Conservation (phyloP, 257 asterid genomes). For the Petunia secreta region DNA sequence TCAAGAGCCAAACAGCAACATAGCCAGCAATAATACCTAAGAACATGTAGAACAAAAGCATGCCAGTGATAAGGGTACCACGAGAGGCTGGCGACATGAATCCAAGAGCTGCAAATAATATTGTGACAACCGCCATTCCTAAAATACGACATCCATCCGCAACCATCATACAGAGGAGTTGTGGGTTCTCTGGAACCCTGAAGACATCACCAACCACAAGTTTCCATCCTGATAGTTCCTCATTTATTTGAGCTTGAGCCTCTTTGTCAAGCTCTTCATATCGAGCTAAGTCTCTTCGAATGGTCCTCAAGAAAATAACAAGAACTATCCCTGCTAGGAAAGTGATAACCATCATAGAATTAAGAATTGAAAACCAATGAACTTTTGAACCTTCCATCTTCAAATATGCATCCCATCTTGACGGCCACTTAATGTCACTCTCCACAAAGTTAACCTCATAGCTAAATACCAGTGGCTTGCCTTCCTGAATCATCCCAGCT, state of each 20-base stretch:
- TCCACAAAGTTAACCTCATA: slow-evolving; percentile 37
- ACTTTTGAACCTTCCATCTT: slow-evolving; percentile 42
- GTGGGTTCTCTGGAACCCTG: slow-evolving; percentile 24
- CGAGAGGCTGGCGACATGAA: slow-evolving; percentile 41
- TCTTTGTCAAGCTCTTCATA: slow-evolving; percentile 39
- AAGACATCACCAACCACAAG: slow-evolving; percentile 33
- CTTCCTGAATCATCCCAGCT: slow-evolving; percentile 28
- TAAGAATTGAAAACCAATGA: slow-evolving; percentile 38
- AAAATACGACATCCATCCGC: slow-evolving; percentile 36
- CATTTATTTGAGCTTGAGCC: slow-evolving; percentile 35
- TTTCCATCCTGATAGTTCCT: slow-evolving; percentile 39
- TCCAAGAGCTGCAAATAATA: slow-evolving; percentile 35
- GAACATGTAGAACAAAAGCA: slow-evolving; percentile 34
- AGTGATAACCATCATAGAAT: slow-evolving; percentile 34
- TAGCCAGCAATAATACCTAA: slow-evolving; percentile 35
- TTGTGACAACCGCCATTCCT: slow-evolving; percentile 37
- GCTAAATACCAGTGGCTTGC: slow-evolving; percentile 27
- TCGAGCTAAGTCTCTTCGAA: slow-evolving; percentile 35
- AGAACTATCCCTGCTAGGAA: slow-evolving; percentile 35
- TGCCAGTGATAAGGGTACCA: slow-evolving; percentile 33
- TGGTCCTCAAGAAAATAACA: slow-evolving; percentile 33
- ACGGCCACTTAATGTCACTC: slow-evolving; percentile 40
- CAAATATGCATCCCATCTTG: slow-evolving; percentile 40
- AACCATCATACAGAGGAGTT: slow-evolving; percentile 32
- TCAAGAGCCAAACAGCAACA: slow-evolving; percentile 36